Percentiles rank a stretch among this genome's conserved stretches.
Evolutionary conservation across 306 rosid genomes (phyloP).

Genomic region (Begonia loranthoides): DNA sequence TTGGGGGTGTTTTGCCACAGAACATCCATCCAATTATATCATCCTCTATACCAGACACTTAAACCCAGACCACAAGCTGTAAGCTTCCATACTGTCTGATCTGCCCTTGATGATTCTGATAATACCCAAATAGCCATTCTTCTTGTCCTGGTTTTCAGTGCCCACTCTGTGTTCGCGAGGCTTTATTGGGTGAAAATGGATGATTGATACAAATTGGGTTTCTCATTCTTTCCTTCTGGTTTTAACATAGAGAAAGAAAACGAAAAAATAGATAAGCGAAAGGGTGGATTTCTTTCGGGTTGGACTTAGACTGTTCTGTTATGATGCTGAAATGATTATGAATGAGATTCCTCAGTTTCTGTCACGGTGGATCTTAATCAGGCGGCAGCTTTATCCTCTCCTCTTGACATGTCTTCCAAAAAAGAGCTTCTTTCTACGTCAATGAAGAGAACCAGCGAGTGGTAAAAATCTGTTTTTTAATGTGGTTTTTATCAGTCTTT

Average conservation of each 20-base stretch:
- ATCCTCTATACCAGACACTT: not conserved
- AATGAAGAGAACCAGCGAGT: conserved; percentile 87
- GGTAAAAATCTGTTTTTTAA: conserved; percentile 33
- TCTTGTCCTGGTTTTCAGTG: not conserved
- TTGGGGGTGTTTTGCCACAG: not conserved
- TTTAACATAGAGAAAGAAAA: conserved; percentile 3
- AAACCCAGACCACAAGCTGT: not conserved
- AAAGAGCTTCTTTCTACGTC: conserved; percentile 77
- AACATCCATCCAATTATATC: not conserved
- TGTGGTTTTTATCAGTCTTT: conserved; percentile 6
- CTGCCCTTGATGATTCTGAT: not conserved
- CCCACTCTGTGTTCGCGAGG: too few relatives aligned
- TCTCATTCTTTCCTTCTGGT: conserved; percentile 3
- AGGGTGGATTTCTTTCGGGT: not conserved
- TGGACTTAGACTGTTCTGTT: conserved; percentile 15
- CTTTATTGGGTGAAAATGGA: too few relatives aligned
- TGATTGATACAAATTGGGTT: not conserved
- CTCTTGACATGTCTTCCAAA: conserved; percentile 44
- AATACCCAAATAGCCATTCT: not conserved
- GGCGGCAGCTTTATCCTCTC: conserved; percentile 22
- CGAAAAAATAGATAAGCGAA: not conserved
- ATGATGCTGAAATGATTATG: conserved; percentile 21
- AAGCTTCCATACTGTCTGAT: not conserved
- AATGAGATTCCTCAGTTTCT: conserved; percentile 18
- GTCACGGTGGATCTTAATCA: conserved; percentile 45